Base-by-base conservation (phyloP, 345 rosid genomes). In the Passiflora organensis region DNA sequence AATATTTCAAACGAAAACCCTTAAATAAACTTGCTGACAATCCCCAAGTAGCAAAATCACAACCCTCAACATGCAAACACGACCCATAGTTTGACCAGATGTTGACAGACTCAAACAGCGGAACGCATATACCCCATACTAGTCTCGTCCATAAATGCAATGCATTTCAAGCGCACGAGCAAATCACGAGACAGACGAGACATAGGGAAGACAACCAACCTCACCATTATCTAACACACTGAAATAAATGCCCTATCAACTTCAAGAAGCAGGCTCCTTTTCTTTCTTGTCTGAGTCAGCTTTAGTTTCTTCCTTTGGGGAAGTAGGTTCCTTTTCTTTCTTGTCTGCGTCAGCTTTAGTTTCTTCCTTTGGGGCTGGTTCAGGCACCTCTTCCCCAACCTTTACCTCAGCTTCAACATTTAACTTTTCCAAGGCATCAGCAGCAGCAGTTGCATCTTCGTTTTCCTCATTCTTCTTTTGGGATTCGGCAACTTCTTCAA, bases 401-500 rank as follows among this genome's bases (percentile, higher is more conserved):
- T 41, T 41, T 15, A 8, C 14, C 6, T 41, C 43, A 37, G 41
- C 93, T 66, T 81, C 86, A 32, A 90, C 87, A 36, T 78, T 77
- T 75, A 91, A 65, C 60, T 73, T 83, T 70, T 83, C 81, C 10
- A 91, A 83, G 47, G 76, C 84, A 34, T 76, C 83, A 43, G 86
- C 91, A n/a, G 89, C 63, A n/a, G 78, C 80, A 55, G 78, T 48
- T 6, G 95, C 89, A 42, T 81, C 91, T 67, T 76, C 58, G 56
- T 76, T 79, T 70, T 82, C 96, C 72, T 81, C 89, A 47, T 77
- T 76, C 9, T 42, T 28, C 39, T 69, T 71, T 63, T 80, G 87
- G 15, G 89, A 76, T 55, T 83, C 89, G 2, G 86, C 83, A 48
- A 83, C 80, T 67, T 87, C 91, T 73, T 79, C 78, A 64, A 87